phyloP scores from a whole-genome alignment of 1,284 basidiomycete genomes.

The Malassezia furfur region DNA sequence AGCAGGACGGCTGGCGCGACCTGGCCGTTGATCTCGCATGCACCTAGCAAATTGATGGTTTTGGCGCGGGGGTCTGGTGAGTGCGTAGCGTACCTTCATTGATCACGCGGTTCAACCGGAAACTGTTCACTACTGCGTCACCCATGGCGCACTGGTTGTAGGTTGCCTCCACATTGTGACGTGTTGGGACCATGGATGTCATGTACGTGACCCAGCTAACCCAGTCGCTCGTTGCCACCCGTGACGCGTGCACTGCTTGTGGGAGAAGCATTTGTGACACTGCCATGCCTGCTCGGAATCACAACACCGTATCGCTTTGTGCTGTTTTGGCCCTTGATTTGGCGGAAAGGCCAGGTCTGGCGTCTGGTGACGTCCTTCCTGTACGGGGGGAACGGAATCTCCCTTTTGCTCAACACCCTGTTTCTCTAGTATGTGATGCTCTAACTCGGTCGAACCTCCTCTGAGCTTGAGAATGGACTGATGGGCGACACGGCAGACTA shows the following conservation, averaged over 20 bases:
- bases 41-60: conserved; percentile 23
- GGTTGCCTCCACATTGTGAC: conserved; percentile 1
- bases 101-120: conserved; percentile 26
- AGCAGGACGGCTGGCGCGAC: conserved; percentile 29
- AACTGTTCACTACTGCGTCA: conserved; percentile 21
- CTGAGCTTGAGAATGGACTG: conserved; percentile 33
- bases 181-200: conserved; percentile 7
- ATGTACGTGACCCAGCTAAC: conserved; percentile 1
- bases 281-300: conserved; percentile 58
- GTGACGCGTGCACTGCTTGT: conserved; percentile 66
- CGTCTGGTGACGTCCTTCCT: conserved; percentile 68
- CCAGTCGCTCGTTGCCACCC: conserved; percentile 62
- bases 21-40: conserved; percentile 1
- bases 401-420: conserved; percentile 37
- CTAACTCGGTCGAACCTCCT: conserved; percentile 21
- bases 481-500: conserved; percentile 33
- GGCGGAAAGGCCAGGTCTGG: conserved; percentile 58
- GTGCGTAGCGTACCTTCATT: conserved; percentile 18
- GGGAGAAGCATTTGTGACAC: conserved; percentile 58
- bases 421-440: conserved; percentile 22
- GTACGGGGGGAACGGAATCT: conserved; percentile 52
- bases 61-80: conserved; percentile 25
- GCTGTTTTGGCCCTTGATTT: conserved; percentile 55
- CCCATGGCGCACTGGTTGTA: background rate
- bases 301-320: conserved; percentile 56